Percentiles rank a stretch among this genome's conserved stretches.
These are phyloP conservation scores for Epichloe sibirici DNA, from an alignment of 2,329 filamentous ascomycete species.

Conservation along the genomic window DNA sequence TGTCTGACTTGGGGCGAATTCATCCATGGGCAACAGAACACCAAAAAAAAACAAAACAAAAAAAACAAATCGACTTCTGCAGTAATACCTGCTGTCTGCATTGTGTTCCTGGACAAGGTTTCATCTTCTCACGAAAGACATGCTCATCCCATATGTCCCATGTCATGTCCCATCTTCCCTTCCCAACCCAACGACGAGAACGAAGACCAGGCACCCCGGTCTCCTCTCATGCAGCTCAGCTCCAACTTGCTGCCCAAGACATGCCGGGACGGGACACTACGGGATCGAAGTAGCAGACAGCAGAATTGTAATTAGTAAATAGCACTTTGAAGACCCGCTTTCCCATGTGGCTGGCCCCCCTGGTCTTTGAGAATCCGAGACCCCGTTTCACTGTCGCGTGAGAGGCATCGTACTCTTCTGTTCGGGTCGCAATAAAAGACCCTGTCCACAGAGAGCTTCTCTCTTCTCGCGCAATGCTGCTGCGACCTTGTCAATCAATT, in stretches of 20 bases:
- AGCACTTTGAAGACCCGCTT: not conserved
- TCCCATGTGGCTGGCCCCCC: not conserved
- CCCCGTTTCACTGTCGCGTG: conserved; percentile 1
- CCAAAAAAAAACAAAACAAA: not conserved
- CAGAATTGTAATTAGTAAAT: no score
- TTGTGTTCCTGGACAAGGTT: no score
- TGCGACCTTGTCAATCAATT: not conserved
- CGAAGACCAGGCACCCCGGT: not conserved
- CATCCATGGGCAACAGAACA: no score
- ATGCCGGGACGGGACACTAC: conserved; percentile 1
- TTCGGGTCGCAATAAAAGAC: not conserved
- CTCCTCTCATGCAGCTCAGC: not conserved
- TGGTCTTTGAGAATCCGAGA: not conserved
- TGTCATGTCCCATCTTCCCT: no score
- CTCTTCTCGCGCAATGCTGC: not conserved
- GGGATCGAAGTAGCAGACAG: not conserved
- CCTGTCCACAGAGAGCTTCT: no score
- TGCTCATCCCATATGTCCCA: no score
- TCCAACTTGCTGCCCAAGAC: not conserved
- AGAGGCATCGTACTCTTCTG: not conserved
- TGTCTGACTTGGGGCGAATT: not conserved
- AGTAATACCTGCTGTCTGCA: not conserved
- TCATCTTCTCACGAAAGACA: no score
- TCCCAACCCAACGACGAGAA: no score
- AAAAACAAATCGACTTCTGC: not conserved